Evolutionary conservation across 495 filamentous ascomycete species (phyloP).

Genomic region (Penicillium samsonianum): DNA sequence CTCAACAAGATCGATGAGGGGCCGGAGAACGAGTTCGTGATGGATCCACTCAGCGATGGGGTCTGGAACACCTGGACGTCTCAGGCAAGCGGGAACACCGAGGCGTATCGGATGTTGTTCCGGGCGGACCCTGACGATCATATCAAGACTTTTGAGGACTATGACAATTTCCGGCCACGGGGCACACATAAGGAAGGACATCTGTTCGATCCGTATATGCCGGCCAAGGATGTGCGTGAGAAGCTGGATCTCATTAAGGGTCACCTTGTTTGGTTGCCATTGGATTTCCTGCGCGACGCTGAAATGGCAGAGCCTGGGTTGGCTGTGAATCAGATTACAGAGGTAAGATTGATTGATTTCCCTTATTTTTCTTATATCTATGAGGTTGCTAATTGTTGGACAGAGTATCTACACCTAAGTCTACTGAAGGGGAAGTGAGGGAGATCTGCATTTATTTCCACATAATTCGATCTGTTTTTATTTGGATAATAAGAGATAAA

Average conservation of each 20-base stretch:
- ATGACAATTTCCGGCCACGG: slow-evolving; percentile 70
- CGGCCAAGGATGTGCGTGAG: slow-evolving; percentile 64
- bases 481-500: not conserved
- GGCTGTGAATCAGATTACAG: slow-evolving; percentile 70
- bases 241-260: slow-evolving; percentile 81
- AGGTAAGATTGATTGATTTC: slow-evolving; percentile 40
- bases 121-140: slow-evolving; percentile 89
- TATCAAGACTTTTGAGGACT: slow-evolving; percentile 86
- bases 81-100: slow-evolving; percentile 75
- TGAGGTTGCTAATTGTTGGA: slow-evolving; percentile 13
- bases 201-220: slow-evolving; percentile 74
- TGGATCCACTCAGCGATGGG: slow-evolving; percentile 75
- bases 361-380: not conserved
- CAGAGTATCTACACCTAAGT: slow-evolving; percentile 48
- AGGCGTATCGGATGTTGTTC: slow-evolving; percentile 85
- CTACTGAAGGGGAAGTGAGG: not conserved
- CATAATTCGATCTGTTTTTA: not conserved
- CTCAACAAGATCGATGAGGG: slow-evolving; percentile 67
- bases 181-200: slow-evolving; percentile 77
- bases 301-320: slow-evolving; percentile 89
- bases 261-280: slow-evolving; percentile 93
- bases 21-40: slow-evolving; percentile 71
- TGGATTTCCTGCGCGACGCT: slow-evolving; percentile 81
- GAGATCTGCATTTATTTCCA: not conserved
- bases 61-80: slow-evolving; percentile 85